These are phyloP conservation scores for Xylariales sp. DNA, from an alignment of 2,329 filamentous ascomycete species.

Conservation along the genomic window DNA sequence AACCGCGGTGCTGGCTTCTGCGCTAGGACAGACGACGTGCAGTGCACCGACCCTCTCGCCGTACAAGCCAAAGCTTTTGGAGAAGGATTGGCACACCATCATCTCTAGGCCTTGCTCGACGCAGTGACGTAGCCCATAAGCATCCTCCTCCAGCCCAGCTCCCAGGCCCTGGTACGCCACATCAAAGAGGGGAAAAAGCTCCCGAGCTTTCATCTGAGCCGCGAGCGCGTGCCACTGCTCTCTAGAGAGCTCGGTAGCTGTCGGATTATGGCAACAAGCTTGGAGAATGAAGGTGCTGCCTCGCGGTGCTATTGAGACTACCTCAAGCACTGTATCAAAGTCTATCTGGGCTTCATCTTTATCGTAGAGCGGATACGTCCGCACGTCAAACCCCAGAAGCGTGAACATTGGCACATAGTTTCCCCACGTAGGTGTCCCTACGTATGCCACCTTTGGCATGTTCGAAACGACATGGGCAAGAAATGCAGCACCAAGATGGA, in stretches of 20 bases:
- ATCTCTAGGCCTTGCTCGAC: constrained; percentile 21
- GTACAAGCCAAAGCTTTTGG: constrained; percentile 34
- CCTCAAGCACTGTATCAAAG: constrained; percentile 18
- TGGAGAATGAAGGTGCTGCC: constrained; percentile 30
- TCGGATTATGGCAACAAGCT: constrained; percentile 32
- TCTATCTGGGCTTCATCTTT: constrained; percentile 17
- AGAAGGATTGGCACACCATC: constrained; percentile 30
- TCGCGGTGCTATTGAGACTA: constrained; percentile 17
- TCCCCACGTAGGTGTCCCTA: constrained; percentile 27
- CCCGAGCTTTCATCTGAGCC: constrained; percentile 10
- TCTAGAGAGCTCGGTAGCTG: constrained; percentile 24
- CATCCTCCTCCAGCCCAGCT: constrained; percentile 25
- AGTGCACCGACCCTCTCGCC: constrained; percentile 29
- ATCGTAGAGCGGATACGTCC: constrained; percentile 26
- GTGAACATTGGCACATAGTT: constrained; percentile 28
- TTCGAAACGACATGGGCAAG: constrained; percentile 7
- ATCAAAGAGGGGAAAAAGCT: constrained; percentile 27
- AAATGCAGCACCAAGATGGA: constrained; percentile 28
- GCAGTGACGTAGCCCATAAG: constrained; percentile 21
- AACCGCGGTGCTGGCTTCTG: constrained; percentile 14
- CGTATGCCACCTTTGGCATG: constrained; percentile 17
- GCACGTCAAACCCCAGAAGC: constrained; percentile 21
- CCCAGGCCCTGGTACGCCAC: constrained; percentile 33
- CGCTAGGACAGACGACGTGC: constrained; percentile 16
- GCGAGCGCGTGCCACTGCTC: constrained; percentile 26